Base-by-base conservation (phyloP, 2,329 filamentous ascomycete species). In the Sporothrix humicola region DNA sequence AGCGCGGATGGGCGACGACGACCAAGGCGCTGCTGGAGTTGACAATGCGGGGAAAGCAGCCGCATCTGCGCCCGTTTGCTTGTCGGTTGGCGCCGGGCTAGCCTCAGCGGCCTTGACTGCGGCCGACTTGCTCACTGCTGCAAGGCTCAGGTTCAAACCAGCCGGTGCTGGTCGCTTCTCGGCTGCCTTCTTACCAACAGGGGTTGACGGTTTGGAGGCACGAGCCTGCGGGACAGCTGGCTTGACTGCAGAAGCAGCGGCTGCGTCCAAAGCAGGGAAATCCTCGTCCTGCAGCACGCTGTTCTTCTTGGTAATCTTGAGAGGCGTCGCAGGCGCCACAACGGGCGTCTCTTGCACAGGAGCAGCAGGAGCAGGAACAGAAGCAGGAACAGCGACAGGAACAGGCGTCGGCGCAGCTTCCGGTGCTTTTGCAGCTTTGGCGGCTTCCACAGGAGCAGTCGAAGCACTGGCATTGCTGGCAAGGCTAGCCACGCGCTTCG, bases 251-350 rank as follows among this genome's bases (percentile, higher is more conserved):
- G 83, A 82, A 59, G 80, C 79, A 9, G 79, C 73, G 74, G 26
- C 81, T 10, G 86, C 82, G 74, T 87, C 84, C 6, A 91, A 81
- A 2, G 88, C 86, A 12, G 90, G 90, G 77, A 91, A 91, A 76
- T 91, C 89, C 77, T 91, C 88, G 31, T 90, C 87, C 74, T 89
- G 85, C 61, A 90, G 79, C 44, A 86, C 74, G 54, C 79, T 75
- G 70, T 78, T 81, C 44, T 77, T 78, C n/a, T 76, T 82, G 3
- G 20, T 82, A 5, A 78, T 73, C 73, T 81, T 81, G 2, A 83
- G 82, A 1, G 83, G 78, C 1, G 83, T 69, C 13, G 44, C 42
- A 1, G 71, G 61, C 4, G 42, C 10, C 13, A 13, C n/a, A n/a
- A 23, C 15, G 17, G 10, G 66, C 17, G 66, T 8, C 20, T 44